A percentile compares a stretch with the other conserved stretches of the same genome.
phyloP scores from a whole-genome alignment of 2,329 filamentous ascomycete species.

The Diatrype stigma region DNA sequence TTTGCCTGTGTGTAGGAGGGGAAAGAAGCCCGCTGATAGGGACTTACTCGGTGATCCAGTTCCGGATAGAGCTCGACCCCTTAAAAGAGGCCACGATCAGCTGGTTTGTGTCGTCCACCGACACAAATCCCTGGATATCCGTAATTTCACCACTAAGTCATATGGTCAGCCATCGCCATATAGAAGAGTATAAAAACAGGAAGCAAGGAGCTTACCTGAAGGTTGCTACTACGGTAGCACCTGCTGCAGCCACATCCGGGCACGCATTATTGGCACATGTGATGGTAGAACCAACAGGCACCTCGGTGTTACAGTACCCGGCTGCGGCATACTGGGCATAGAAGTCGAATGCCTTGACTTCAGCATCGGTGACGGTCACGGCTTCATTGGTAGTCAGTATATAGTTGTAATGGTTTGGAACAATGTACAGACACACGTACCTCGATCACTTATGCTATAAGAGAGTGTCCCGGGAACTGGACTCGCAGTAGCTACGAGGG shows the following conservation, averaged over 20 bases:
- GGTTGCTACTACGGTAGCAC: constrained; percentile 39
- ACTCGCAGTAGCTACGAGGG: constrained; percentile 16
- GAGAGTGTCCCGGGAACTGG: constrained; percentile 14
- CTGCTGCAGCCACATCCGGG: constrained; percentile 37
- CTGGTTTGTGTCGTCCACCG: constrained; percentile 42
- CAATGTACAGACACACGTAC: constrained; percentile 20
- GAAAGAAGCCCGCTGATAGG: neutral
- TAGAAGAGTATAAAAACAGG: neutral
- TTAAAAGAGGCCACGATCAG: constrained; percentile 59
- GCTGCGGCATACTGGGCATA: constrained; percentile 50
- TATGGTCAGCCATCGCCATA: constrained; percentile 10
- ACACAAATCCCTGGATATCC: constrained; percentile 48
- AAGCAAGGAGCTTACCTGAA: constrained; percentile 30
- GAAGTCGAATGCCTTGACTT: constrained; percentile 39
- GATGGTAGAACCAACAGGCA: constrained; percentile 33
- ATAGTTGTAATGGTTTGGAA: neutral
- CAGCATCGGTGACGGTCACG: constrained; percentile 22
- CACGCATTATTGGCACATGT: constrained; percentile 42
- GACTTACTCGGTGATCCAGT: constrained; percentile 54
- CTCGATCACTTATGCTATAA: constrained; percentile 26
- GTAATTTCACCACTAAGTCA: constrained; percentile 33
- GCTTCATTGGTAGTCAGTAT: constrained; percentile 6
- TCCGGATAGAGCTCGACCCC: constrained; percentile 54
- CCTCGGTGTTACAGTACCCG: constrained; percentile 49
- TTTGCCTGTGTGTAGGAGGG: neutral